Conservation (phyloP, 306 rosid species). For the Gleditsia sinensis region DNA sequence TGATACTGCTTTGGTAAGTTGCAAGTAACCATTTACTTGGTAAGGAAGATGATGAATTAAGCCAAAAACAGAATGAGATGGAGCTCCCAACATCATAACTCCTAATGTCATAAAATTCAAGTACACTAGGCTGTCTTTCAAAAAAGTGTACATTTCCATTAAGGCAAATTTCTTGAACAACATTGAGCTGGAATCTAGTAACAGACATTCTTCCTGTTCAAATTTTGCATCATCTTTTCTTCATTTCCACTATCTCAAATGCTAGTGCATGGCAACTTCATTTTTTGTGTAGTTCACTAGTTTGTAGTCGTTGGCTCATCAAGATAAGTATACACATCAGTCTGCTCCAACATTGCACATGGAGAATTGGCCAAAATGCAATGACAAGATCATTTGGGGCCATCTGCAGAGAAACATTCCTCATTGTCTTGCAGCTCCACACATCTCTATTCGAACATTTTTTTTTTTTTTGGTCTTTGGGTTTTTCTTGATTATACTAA, state of each 20-base stretch:
- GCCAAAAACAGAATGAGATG: neutral
- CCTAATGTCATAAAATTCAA: neutral
- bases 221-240: neutral
- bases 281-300: neutral
- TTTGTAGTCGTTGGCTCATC: neutral
- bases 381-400: neutral
- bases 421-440: neutral
- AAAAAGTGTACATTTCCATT: neutral
- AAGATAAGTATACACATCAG: neutral
- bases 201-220: neutral
- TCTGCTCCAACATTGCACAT: neutral
- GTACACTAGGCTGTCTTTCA: neutral
- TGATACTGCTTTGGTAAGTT: neutral
- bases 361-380: neutral
- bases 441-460: neutral
- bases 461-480: no score
- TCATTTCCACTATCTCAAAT: neutral
- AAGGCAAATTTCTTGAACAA: neutral
- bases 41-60: neutral
- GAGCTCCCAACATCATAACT: neutral
- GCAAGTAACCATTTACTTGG: neutral
- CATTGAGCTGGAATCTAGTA: neutral
- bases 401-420: neutral
- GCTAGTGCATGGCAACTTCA: neutral
- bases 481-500: neutral